Evolutionary conservation across 352 stramenopile species (phyloP), one percentile per base, ranked within the genome.

Genomic region (Pythium plurisporium): DNA sequence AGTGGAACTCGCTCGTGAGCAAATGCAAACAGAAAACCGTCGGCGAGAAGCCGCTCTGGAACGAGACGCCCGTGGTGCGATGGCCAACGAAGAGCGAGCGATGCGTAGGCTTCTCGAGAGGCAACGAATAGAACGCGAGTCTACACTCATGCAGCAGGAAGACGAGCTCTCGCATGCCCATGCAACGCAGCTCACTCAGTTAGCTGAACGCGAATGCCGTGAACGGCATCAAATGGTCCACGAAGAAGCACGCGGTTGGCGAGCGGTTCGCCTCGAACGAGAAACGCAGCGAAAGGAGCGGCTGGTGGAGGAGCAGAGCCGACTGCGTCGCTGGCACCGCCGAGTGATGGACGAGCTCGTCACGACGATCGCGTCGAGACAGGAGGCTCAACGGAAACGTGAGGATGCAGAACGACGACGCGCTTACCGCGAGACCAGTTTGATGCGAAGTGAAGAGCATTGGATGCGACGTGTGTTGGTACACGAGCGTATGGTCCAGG

Each of bases 401-500:
- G 31, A 60, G 7, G 64, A 76, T 3, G 40, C 59, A 12, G 50
- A 70, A 31, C 63, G 40, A 6, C 69, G 62, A 25, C 56, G 67
- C 27, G 63, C 76, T 20, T 46, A 45, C 7, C 67, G 70, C 5
- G 78, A 86, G 27, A 57, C 46, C 41, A 65, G 71, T 7, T 33
- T 58, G 19, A 86, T 88, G 75, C 65, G 72, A 31, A 59, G 46
- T n/a, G 75, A 88, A 69, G 78, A 86, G 53, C 49, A 65, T 7
- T 52, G 45, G 14, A 62, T 45, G 41, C 53, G 68, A 3, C 72
- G 72, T 2, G 14, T 76, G 10, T 29, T 73, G 2, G 51, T 59
- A 14, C 56, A 85, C 17, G 50, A 40, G 10, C 40, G 44, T 11
- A 61, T 57, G 23, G 3, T 73, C 9, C n/a, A 11, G 17, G 69